A percentile compares a stretch with the other conserved stretches of the same genome.
phyloP scores from a whole-genome alignment of 768 basidiomycete species.

The Gyrodon lividus region DNA sequence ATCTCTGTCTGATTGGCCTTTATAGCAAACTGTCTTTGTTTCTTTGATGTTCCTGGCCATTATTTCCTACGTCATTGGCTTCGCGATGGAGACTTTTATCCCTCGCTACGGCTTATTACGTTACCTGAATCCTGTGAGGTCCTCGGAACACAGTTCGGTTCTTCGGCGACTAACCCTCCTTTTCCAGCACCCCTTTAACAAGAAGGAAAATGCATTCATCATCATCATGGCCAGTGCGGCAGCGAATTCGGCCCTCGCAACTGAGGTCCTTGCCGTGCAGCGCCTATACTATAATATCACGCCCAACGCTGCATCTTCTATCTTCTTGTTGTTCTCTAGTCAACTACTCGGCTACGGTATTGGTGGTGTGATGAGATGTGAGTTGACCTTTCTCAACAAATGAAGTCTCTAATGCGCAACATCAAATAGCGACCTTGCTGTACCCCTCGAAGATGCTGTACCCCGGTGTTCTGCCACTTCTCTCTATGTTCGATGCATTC shows the following conservation, averaged over 20 bases:
- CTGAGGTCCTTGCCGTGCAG: conserved; percentile 54
- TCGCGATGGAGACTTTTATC: conserved; percentile 44
- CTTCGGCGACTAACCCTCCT: conserved; percentile 1
- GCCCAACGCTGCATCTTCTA: conserved; percentile 44
- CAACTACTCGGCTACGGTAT: conserved; percentile 51
- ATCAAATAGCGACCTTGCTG: conserved; percentile 27
- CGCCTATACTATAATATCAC: conserved; percentile 52
- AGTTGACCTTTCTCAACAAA: conserved; percentile 5
- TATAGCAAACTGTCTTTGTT: conserved; percentile 50
- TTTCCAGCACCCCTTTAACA: conserved; percentile 56
- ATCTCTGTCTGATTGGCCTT: not conserved
- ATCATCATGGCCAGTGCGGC: conserved; percentile 58
- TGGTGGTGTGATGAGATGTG: conserved; percentile 52
- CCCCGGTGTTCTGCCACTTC: conserved; percentile 29
- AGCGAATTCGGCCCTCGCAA: conserved; percentile 51
- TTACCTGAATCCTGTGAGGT: conserved; percentile 47
- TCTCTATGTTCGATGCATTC: conserved; percentile 33
- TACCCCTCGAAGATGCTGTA: conserved; percentile 48
- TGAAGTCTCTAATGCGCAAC: not conserved
- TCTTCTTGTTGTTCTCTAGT: conserved; percentile 41
- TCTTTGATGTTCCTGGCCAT: conserved; percentile 56
- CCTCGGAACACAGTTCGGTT: not conserved
- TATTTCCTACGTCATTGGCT: conserved; percentile 50
- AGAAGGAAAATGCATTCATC: conserved; percentile 58
- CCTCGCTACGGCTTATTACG: conserved; percentile 45